phyloP scores from a whole-genome alignment of 176 grass and related monocot genomes.

The Eleusine coracana region DNA sequence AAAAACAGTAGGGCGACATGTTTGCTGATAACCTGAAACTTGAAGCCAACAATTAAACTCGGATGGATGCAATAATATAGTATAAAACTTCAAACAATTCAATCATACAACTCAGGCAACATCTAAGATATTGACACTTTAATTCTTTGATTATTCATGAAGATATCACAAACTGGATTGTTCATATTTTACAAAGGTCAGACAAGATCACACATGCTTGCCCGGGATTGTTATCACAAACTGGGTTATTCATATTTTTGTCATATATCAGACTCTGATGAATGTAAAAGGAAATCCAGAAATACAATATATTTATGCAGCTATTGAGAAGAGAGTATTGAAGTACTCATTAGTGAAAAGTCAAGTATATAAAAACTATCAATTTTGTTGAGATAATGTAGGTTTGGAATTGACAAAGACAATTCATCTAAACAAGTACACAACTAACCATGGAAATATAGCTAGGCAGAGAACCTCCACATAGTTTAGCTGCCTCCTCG shows the following conservation, averaged over 20 bases:
- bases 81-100: background rate
- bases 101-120: background rate
- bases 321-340: background rate
- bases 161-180: background rate
- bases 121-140: background rate
- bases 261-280: background rate
- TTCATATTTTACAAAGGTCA: background rate
- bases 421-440: background rate
- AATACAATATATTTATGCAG: slow-evolving; percentile 1
- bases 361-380: background rate
- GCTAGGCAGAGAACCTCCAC: slow-evolving; percentile 76
- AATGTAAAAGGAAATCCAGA: slow-evolving; percentile 26
- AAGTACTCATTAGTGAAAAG: background rate
- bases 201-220: background rate
- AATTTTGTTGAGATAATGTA: background rate
- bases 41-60: background rate
- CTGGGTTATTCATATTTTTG: background rate
- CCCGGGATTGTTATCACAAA: background rate
- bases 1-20: background rate
- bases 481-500: slow-evolving; percentile 68
- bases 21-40: background rate
- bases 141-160: slow-evolving; percentile 19
- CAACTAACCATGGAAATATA: slow-evolving; percentile 76
- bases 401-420: background rate
- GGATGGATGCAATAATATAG: background rate